These are phyloP conservation scores for Cordia subcordata DNA, from an alignment of 257 asterid genomes.

Conservation along the genomic window DNA sequence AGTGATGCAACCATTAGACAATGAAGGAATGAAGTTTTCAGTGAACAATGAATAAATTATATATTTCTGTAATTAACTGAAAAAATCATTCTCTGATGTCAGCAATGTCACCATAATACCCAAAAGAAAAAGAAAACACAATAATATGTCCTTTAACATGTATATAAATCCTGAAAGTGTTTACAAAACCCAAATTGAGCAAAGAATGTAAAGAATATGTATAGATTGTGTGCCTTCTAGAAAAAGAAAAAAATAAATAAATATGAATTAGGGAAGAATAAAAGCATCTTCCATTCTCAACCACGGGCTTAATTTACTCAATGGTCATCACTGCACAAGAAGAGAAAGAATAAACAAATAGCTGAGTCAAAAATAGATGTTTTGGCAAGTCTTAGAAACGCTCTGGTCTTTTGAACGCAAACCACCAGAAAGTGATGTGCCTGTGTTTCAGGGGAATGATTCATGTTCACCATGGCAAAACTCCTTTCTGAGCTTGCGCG, in stretches of 20 bases:
- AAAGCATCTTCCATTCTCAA: conserved; percentile 35
- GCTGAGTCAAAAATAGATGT: neutral
- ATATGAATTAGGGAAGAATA: conserved; percentile 12
- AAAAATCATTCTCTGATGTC: neutral
- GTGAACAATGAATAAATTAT: neutral
- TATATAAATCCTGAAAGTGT: neutral
- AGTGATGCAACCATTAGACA: too few relatives aligned
- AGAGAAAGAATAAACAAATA: neutral
- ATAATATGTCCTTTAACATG: too few relatives aligned
- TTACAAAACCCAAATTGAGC: neutral
- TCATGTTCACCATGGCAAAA: conserved; percentile 47
- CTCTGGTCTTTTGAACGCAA: too few relatives aligned
- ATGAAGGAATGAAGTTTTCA: too few relatives aligned
- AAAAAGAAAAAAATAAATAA: neutral
- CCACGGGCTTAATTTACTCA: conserved; percentile 28
- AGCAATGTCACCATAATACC: too few relatives aligned
- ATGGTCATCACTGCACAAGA: conserved; percentile 46
- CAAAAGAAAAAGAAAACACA: too few relatives aligned
- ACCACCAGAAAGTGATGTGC: conserved; percentile 24
- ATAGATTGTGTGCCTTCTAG: neutral
- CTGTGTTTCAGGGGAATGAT: conserved; percentile 14
- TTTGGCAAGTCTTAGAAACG: too few relatives aligned
- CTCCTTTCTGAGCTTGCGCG: conserved; percentile 70
- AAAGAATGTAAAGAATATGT: conserved; percentile 1
- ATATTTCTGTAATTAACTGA: neutral